Evolutionary conservation across 2,329 filamentous ascomycete genomes (phyloP), one percentile per base, ranked within the genome.

Genomic region (Beauveria rudraprayagi): DNA sequence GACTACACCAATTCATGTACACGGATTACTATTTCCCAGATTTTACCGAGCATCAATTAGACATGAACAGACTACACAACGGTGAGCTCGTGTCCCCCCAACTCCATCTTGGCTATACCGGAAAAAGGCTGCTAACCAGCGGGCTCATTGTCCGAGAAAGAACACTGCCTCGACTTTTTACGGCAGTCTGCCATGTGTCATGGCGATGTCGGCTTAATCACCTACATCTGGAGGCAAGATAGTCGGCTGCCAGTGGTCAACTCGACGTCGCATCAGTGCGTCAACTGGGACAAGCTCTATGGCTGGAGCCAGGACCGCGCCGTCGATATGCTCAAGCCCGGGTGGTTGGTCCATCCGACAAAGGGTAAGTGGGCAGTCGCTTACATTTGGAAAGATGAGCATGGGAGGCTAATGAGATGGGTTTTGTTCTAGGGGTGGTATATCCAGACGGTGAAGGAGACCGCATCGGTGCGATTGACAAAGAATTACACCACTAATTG

Each of bases 1-100:
- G 57, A n/a, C 51, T 60, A 10, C 57, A 60, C 19, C 57, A 60
- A 30, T 60, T 60, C 57, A 60, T 60, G 57, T 60, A 60, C 37
- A 28, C 57, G 2, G 57, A 60, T 9, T 54, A 60, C 6, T 60
- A 54, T 44, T 60, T 60, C 19, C 28, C 57, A 2, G 50, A 60
- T 10, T 60, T 60, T 14, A 60, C 57, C 3, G 1, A 19, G 17
- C 57, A 60, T 30, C 57, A 60, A 16, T 9, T 60, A 50, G 50
- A 60, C 1, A 40, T 60, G 41, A 60, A 60, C 30, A 54, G 57
- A 9, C 57, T 60, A 14, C 57, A 60, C 17, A 60, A 60, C 2
- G 57, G 57, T 54, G 30, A 37, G 57, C 19, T 40, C 24, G 14
- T 11, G 34, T 6, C 11, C 28, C 2, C 30, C 4, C 34, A 37